Percentiles rank a stretch among this genome's conserved stretches.
Evolutionary conservation across 176 grass and related monocot species (phyloP).

Genomic region (Triticum aestivum): DNA sequence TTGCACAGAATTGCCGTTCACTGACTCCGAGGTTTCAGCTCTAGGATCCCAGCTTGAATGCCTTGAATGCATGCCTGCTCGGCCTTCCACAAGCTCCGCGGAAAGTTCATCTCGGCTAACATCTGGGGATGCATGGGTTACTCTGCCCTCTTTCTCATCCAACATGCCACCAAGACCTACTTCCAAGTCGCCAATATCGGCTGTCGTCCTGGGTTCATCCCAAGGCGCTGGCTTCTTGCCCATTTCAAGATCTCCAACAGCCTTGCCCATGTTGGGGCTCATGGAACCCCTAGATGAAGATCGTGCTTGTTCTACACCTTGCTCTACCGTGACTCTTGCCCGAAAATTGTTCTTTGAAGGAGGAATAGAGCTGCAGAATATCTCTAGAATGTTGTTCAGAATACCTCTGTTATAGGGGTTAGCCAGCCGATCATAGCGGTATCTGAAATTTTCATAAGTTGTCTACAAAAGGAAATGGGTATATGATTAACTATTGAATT

Average conservation of each 20-base stretch:
- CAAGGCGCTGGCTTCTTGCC: constrained; percentile 70
- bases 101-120: constrained; percentile 53
- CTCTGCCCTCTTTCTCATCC: constrained; percentile 64
- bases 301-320: constrained; percentile 48
- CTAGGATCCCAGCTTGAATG: constrained; percentile 48
- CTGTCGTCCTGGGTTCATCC: constrained; percentile 68
- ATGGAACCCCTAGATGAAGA: constrained; percentile 55
- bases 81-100: constrained; percentile 38
- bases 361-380: constrained; percentile 74
- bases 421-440: constrained; percentile 70
- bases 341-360: constrained; percentile 91
- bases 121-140: constrained; percentile 59
- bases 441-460: constrained; percentile 96
- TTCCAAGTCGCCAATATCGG: constrained; percentile 66
- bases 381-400: constrained; percentile 68
- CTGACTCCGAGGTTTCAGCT: constrained; percentile 16
- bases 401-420: constrained; percentile 87
- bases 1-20: not conserved
- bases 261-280: constrained; percentile 83
- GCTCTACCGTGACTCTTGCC: constrained; percentile 50
- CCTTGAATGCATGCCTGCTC: constrained; percentile 41
- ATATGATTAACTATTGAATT: constrained; percentile 26
- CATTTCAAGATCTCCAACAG: constrained; percentile 72
- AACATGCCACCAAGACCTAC: constrained; percentile 48
- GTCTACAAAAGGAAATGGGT: constrained; percentile 54